These are phyloP conservation scores for Phanerochaete carnosa DNA, from an alignment of 768 basidiomycete species.

Conservation along the genomic window DNA sequence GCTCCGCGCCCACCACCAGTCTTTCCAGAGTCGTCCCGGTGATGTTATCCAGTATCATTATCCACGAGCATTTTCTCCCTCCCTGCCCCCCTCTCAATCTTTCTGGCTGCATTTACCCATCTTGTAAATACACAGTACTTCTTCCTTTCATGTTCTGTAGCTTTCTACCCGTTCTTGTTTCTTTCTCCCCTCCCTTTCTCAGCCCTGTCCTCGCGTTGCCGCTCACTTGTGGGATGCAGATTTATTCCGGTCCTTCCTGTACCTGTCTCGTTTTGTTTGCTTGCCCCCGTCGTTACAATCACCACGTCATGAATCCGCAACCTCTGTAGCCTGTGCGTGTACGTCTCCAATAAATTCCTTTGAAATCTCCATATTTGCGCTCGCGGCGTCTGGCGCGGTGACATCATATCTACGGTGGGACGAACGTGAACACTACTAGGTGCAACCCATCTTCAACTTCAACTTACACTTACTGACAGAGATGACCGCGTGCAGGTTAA, in stretches of 20 bases:
- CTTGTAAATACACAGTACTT: slow-evolving; percentile 21
- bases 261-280: slow-evolving; percentile 14
- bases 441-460: background rate
- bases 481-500: slow-evolving; percentile 13
- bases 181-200: background rate
- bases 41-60: slow-evolving; percentile 8
- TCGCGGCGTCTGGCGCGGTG: background rate
- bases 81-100: slow-evolving; percentile 13
- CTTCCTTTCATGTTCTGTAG: slow-evolving; percentile 10
- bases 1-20: slow-evolving; percentile 34
- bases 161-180: background rate
- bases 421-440: background rate
- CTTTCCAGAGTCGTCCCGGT: slow-evolving; percentile 37
- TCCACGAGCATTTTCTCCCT: slow-evolving; percentile 12
- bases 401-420: background rate
- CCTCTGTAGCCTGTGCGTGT: slow-evolving; percentile 42
- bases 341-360: slow-evolving; percentile 25
- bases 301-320: slow-evolving; percentile 19
- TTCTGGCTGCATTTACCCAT: slow-evolving; percentile 16
- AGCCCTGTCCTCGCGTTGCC: background rate
- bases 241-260: slow-evolving; percentile 8
- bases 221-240: slow-evolving; percentile 8
- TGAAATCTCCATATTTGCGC: background rate
- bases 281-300: slow-evolving; percentile 18
- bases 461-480: background rate